Percentiles rank a stretch among this genome's conserved stretches.
These are phyloP conservation scores for Elsinoe batatas DNA, from an alignment of 2,329 filamentous ascomycete genomes.

Conservation along the genomic window DNA sequence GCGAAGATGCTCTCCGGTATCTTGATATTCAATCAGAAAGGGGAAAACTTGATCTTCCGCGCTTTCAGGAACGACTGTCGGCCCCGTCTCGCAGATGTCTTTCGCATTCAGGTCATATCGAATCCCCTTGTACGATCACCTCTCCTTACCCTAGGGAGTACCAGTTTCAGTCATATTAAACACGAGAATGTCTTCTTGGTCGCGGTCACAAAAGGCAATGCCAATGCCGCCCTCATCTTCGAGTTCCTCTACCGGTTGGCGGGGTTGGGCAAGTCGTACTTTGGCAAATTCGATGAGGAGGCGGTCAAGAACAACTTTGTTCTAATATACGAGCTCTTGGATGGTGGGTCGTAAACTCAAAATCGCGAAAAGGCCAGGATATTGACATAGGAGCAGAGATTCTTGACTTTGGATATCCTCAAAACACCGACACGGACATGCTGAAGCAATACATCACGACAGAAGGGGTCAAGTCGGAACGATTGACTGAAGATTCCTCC, in stretches of 20 bases:
- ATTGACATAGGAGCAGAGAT: conserved; percentile 55
- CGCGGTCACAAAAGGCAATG: conserved; percentile 96
- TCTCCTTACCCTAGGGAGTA: conserved; percentile 92
- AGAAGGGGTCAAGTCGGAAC: conserved; percentile 90
- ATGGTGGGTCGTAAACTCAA: conserved; percentile 49
- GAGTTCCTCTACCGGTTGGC: conserved; percentile 95
- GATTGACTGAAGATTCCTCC: conserved; percentile 67
- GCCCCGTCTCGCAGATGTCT: conserved; percentile 93
- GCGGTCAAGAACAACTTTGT: conserved; percentile 99
- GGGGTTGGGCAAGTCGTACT: conserved; percentile 84
- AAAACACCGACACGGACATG: conserved; percentile 97
- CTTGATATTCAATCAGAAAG: conserved; percentile 98
- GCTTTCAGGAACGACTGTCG: conserved; percentile 98
- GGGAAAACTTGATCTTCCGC: conserved; percentile 98
- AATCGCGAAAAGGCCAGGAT: not conserved
- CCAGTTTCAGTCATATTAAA: conserved; percentile 98
- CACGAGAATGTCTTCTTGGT: conserved; percentile 99
- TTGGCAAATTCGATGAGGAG: conserved; percentile 98
- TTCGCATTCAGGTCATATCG: conserved; percentile 98
- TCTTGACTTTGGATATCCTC: conserved; percentile 96
- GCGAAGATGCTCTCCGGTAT: conserved; percentile 86
- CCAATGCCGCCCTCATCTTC: conserved; percentile 94
- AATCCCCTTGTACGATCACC: conserved; percentile 96
- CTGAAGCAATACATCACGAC: conserved; percentile 99
- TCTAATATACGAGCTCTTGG: conserved; percentile 90